These are phyloP conservation scores for Phytophthora melonis DNA, from an alignment of 352 stramenopile species.

Conservation along the genomic window DNA sequence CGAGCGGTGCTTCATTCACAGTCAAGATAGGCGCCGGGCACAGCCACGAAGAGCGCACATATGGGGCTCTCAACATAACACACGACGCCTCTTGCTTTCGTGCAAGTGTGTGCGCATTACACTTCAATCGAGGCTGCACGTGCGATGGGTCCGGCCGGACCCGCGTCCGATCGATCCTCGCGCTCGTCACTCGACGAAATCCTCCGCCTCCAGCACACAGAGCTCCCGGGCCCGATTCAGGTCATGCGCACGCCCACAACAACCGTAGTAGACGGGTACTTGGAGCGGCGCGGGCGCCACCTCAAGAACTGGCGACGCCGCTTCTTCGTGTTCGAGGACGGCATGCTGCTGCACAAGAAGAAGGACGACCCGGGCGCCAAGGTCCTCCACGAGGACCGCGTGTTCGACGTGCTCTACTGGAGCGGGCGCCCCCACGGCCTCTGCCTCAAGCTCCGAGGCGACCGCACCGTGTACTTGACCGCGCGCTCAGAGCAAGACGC, in stretches of 20 bases:
- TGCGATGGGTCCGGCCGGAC: slow-evolving; percentile 18
- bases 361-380: slow-evolving; percentile 50
- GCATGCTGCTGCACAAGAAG: slow-evolving; percentile 72
- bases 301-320: slow-evolving; percentile 76
- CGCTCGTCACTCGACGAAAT: slow-evolving; percentile 29
- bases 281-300: slow-evolving; percentile 66
- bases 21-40: slow-evolving; percentile 23
- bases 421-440: slow-evolving; percentile 65
- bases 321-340: slow-evolving; percentile 75
- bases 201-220: slow-evolving; percentile 1
- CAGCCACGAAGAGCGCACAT: slow-evolving; percentile 28
- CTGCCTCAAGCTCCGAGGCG: slow-evolving; percentile 61
- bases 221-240: neutral
- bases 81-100: slow-evolving; percentile 7
- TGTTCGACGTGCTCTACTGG: slow-evolving; percentile 76
- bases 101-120: slow-evolving; percentile 15
- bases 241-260: slow-evolving; percentile 12
- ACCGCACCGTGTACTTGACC: slow-evolving; percentile 61
- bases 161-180: neutral
- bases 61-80: slow-evolving; percentile 31
- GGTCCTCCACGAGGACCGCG: slow-evolving; percentile 57
- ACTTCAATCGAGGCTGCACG: slow-evolving; percentile 29
- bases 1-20: slow-evolving; percentile 23
- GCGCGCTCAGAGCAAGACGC: slow-evolving; percentile 63
- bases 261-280: slow-evolving; percentile 45